Conservation (phyloP, 2,329 filamentous ascomycete species). For the Aspergillus quadricinctus region DNA sequence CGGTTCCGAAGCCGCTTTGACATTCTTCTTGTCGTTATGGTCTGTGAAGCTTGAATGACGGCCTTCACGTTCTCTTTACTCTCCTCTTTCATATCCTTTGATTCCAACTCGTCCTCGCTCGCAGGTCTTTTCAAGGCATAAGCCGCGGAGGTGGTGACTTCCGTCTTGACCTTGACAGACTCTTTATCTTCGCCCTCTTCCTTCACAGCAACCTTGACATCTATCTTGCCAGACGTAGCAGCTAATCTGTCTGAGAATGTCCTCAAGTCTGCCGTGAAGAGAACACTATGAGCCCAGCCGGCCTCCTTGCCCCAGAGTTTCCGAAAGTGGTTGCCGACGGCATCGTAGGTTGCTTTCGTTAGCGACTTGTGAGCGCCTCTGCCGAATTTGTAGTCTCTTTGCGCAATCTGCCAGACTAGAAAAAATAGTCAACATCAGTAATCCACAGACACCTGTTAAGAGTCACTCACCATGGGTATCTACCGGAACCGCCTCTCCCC, state of each 20-base stretch:
- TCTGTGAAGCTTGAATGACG: constrained; percentile 17
- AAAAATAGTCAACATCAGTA: constrained; percentile 1
- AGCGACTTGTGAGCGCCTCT: constrained; percentile 78
- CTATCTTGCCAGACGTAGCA: constrained; percentile 34
- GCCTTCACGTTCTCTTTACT: constrained; percentile 13
- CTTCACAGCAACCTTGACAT: constrained; percentile 25
- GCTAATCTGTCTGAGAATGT: constrained; percentile 69
- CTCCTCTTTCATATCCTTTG: constrained; percentile 17
- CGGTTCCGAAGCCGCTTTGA: constrained; percentile 28
- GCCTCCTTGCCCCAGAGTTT: constrained; percentile 87
- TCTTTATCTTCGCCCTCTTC: constrained; percentile 25
- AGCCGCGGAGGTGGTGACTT: constrained; percentile 19
- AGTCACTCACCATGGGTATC: constrained; percentile 70
- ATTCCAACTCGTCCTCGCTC: constrained; percentile 18
- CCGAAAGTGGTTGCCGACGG: constrained; percentile 85
- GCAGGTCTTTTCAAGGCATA: constrained; percentile 22
- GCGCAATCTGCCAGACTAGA: constrained; percentile 91
- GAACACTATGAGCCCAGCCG: constrained; percentile 94
- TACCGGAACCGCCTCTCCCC: constrained; percentile 91
- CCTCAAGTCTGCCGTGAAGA: constrained; percentile 89
- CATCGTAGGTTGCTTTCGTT: constrained; percentile 83
- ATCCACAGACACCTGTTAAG: background rate
- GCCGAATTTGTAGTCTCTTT: constrained; percentile 90
- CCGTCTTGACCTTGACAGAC: constrained; percentile 22
- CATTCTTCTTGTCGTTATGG: constrained; percentile 23